Evolutionary conservation across 768 basidiomycete genomes (phyloP).

Genomic region (Exsudoporus frostii): DNA sequence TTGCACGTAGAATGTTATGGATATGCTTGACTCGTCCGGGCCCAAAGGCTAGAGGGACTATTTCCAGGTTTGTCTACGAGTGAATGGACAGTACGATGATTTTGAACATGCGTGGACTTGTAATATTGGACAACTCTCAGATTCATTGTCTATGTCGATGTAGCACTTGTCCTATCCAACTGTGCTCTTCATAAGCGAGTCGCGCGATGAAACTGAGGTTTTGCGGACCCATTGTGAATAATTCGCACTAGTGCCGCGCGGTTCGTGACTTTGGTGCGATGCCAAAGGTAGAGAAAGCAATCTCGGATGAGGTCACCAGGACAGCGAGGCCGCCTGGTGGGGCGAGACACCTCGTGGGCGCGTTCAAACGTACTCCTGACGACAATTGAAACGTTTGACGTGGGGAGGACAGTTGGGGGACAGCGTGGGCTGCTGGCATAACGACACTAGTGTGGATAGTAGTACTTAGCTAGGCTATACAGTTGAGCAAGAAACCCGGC

Average conservation of each 20-base stretch:
- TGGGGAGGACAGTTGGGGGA: background rate
- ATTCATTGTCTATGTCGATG: background rate
- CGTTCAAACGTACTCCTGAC: background rate
- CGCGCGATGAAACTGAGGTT: background rate
- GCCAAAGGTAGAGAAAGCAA: background rate
- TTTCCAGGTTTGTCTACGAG: background rate
- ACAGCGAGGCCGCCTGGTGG: no score
- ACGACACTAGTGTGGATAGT: no score
- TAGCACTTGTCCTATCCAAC: no score
- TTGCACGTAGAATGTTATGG: slow-evolving; percentile 36
- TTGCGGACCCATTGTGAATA: background rate
- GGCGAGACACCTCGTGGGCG: background rate
- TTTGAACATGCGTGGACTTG: background rate
- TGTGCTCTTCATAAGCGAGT: background rate
- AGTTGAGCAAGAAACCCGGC: no score
- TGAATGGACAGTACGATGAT: background rate
- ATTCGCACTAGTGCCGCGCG: background rate
- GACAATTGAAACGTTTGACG: background rate
- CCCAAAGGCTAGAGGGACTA: background rate
- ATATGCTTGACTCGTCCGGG: slow-evolving; percentile 19
- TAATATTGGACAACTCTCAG: background rate
- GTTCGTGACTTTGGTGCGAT: background rate
- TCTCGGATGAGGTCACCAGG: no score
- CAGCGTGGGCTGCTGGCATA: background rate
- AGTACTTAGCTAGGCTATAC: no score